Base-by-base conservation (phyloP, 2,329 filamentous ascomycete species). In the Hypoxylon sp. region DNA sequence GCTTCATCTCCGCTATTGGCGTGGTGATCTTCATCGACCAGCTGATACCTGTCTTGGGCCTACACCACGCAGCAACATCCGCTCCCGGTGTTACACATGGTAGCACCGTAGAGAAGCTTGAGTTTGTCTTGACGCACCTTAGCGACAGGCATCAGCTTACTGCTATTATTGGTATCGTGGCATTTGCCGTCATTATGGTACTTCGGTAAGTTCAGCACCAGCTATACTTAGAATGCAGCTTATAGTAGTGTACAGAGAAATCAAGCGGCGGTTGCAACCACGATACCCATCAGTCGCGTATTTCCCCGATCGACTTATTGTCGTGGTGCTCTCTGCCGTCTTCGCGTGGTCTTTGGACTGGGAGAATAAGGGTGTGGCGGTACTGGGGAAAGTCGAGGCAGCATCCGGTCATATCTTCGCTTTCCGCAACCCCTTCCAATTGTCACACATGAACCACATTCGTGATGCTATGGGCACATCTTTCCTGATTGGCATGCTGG, bases 11-110 rank as follows among this genome's bases (percentile, higher is more conserved):
- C 59, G 95, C 95, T 52, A 96, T 99, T 75, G 95, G 95, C 50
- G 92, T 97, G 58, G 94, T 98, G 68, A 98, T 99, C 74, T 88
- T 96, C 39, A 92, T 98, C 34, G 95, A 98, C 76, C 95, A 99
- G 78, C 81, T 97, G 46, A 91, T 97, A 55, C 94, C 94, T 0
- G 93, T 98, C 77, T 85, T 97, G 71, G 95, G 95, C 0, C 83
- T 99, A 20, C 84, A 83, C 37, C 80, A 84, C 1, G 78, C 88
- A 17, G 92, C 93, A 0, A 87, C 87, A 54, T 79, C 89, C 15
- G 74, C 77, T 2, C 80, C 81, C 1, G 84, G 86, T n/a, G 86
- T 93, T 2, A 86, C 87, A 44, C 94, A 98, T 73, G 93, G 92
- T 15, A 97, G 92, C 76, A 94, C 90, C 53, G 84, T 95, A 49